Percentiles rank a stretch among this genome's conserved stretches.
These are phyloP conservation scores for Cucurbita ficifolia DNA, from an alignment of 306 rosid genomes.

Conservation along the genomic window DNA sequence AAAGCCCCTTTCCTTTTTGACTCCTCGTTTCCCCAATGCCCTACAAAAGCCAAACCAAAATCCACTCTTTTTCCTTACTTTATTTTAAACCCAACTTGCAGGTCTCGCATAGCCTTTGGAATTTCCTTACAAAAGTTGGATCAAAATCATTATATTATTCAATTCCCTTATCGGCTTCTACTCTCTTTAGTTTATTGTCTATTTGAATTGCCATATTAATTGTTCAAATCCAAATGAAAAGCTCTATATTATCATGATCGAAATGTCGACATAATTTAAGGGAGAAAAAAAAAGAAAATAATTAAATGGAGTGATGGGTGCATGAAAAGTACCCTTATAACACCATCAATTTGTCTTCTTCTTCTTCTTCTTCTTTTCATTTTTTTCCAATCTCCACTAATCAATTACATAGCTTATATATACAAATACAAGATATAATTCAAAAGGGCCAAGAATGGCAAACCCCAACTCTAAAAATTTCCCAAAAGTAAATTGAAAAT, in stretches of 20 bases:
- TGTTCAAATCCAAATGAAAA: neutral
- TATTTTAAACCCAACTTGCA: neutral
- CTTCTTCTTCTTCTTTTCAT: too few species aligned
- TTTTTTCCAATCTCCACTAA: neutral
- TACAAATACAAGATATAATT: neutral
- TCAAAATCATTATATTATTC: neutral
- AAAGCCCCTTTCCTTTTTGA: neutral
- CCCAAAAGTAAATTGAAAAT: neutral
- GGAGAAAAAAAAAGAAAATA: neutral
- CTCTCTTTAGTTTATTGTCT: neutral
- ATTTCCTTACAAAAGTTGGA: neutral
- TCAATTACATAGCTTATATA: neutral
- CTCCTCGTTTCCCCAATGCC: neutral
- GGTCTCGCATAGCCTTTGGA: neutral
- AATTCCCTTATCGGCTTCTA: too few species aligned
- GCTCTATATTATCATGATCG: neutral
- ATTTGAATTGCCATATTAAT: neutral
- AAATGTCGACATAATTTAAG: neutral
- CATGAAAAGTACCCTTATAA: neutral
- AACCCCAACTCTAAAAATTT: neutral
- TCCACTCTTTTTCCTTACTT: neutral
- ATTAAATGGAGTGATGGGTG: neutral
- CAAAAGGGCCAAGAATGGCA: neutral
- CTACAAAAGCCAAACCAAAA: neutral
- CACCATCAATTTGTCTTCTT: neutral